Base-by-base conservation (phyloP, 441 rosid genomes). In the Aquilaria agallochum region DNA sequence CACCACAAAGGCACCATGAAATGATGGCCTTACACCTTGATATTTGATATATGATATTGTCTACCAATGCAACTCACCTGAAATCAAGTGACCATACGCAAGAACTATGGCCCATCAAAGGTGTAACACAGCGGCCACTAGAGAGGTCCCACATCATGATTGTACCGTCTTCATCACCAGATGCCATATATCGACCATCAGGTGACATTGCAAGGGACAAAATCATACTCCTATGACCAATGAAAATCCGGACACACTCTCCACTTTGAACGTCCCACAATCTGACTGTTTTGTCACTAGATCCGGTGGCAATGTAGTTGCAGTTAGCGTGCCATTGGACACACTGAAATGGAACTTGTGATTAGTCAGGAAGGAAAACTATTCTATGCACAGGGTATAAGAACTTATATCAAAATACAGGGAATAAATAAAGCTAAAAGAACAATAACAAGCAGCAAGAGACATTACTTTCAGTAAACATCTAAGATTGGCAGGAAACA, bases 61-160 rank as follows among this genome's bases (percentile, higher is more conserved):
- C 36, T 27, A 52, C 64, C 12, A 50, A 34, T 51, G 11, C 67
- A 53, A 40, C 57, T 66, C 55, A 90, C 98, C 99, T 95, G 85
- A 80, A 95, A 68, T 82, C 85, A 64, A 95, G 96, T 13, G 95
- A 67, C 98, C 99, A 90, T 8, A 86, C 97, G 56, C 96, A 92
- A 11, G 96, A 89, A 59, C 76, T 89, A 71, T 95, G 99, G 32
- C 99, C 97, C 80, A 86, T 80, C 80, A 95, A 78, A 74, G 98
- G 96, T 5, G 89, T 88, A 64, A 95, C 76, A 76, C 96, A 87
- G 40, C 96, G 89, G 60, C 97, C 98, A 53, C 80, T 90, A 44
- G 97, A 81, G 62, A 95, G 87, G 80, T 92, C 99, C 99, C 99
- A 95, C 96, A 87, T 90, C 99, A 90, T 87, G 69, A 92, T 83